Evolutionary conservation across 2,329 filamentous ascomycete species (phyloP).

Genomic region (Byssochlamys sp.): DNA sequence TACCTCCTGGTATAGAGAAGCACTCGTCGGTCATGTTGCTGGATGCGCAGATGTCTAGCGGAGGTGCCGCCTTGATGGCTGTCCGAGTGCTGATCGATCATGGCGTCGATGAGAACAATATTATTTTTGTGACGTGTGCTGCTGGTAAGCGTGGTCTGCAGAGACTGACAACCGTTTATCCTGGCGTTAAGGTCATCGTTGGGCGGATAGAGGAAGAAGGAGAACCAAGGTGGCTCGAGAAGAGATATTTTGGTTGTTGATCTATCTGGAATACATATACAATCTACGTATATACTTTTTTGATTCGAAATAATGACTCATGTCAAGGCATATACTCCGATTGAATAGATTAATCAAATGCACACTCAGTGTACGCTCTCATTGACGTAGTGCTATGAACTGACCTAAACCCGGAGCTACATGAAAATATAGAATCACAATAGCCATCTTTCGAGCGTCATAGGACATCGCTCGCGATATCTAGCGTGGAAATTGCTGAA

Average conservation of each 20-base stretch:
- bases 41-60: constrained; percentile 89
- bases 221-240: constrained; percentile 83
- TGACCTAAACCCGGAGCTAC: too few relatives aligned
- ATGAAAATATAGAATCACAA: too few relatives aligned
- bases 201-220: constrained; percentile 71
- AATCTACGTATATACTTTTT: not conserved
- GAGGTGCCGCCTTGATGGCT: constrained; percentile 80
- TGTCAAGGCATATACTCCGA: not conserved
- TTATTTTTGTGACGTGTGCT: constrained; percentile 87
- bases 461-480: too few relatives aligned
- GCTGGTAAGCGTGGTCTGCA: constrained; percentile 77
- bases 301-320: not conserved
- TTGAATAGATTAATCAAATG: too few relatives aligned
- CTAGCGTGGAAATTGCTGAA: too few relatives aligned
- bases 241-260: constrained; percentile 78
- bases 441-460: too few relatives aligned
- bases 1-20: constrained; percentile 61
- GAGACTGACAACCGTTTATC: constrained; percentile 77
- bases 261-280: not conserved
- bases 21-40: constrained; percentile 77
- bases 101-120: constrained; percentile 71
- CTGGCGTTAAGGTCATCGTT: constrained; percentile 75
- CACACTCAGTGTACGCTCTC: too few relatives aligned
- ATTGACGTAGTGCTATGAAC: too few relatives aligned
- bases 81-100: constrained; percentile 93